Evolutionary conservation across 2,329 filamentous ascomycete species (phyloP).

Genomic region (Ophiocordyceps robertsii): DNA sequence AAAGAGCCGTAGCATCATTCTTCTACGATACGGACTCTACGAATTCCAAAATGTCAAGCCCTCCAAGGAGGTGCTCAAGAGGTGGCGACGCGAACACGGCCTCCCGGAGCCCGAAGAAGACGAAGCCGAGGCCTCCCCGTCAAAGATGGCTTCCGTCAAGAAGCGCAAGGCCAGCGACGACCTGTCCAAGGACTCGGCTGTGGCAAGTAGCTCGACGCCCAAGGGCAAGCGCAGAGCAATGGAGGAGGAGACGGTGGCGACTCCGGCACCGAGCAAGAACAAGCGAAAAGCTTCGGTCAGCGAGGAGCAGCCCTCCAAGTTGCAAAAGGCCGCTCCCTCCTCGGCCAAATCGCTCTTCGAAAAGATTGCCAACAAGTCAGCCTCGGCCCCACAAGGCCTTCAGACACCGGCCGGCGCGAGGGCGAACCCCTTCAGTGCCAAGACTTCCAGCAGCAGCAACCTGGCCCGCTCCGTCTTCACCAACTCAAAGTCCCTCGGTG

Average conservation of each 20-base stretch:
- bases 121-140: constrained; percentile 15
- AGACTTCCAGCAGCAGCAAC: constrained; percentile 22
- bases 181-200: constrained; percentile 22
- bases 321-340: constrained; percentile 36
- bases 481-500: constrained; percentile 19
- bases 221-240: constrained; percentile 36
- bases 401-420: constrained; percentile 15
- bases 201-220: constrained; percentile 20
- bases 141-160: constrained; percentile 17
- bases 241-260: constrained; percentile 19
- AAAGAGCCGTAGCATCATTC: constrained; percentile 47
- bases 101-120: constrained; percentile 37
- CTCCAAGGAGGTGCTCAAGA: constrained; percentile 41
- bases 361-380: constrained; percentile 38
- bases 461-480: constrained; percentile 30
- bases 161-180: constrained; percentile 48
- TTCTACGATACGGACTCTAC: constrained; percentile 48
- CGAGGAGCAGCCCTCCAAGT: constrained; percentile 35
- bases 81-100: constrained; percentile 43
- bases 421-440: constrained; percentile 17
- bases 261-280: constrained; percentile 24
- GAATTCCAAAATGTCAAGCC: constrained; percentile 50
- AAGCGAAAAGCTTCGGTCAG: constrained; percentile 37
- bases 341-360: constrained; percentile 43
- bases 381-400: constrained; percentile 12